A percentile compares a stretch with the other conserved stretches of the same genome.
phyloP scores from a whole-genome alignment of 768 basidiomycete genomes.

The Boletus reticulatus region DNA sequence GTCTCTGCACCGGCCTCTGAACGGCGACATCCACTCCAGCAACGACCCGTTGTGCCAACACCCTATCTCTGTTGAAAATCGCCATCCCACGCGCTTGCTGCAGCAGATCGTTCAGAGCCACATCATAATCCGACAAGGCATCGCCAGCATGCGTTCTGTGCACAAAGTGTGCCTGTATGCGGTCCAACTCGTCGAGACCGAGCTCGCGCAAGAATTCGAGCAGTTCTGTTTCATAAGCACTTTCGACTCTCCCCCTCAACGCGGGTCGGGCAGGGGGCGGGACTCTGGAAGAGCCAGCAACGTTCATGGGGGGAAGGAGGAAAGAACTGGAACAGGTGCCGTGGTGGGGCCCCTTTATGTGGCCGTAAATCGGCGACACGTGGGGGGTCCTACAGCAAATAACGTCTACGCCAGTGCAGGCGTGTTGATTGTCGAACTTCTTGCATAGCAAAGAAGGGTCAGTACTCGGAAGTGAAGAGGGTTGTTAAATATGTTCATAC shows the following conservation, averaged over 20 bases:
- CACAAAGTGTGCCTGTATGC: conserved; percentile 5
- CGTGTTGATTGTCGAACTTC: no score
- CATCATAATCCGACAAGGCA: conserved; percentile 20
- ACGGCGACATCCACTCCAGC: background rate
- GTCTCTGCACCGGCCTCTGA: no score
- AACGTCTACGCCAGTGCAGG: no score
- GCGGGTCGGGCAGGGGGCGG: background rate
- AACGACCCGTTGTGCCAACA: conserved; percentile 23
- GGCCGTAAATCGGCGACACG: no score
- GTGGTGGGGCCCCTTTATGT: no score
- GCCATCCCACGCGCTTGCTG: conserved; percentile 21
- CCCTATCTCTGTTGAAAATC: conserved; percentile 17
- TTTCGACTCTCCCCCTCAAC: conserved; percentile 7
- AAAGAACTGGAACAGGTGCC: no score
- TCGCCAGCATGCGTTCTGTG: conserved; percentile 1
- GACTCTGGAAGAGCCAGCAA: conserved; percentile 20
- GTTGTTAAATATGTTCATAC: no score
- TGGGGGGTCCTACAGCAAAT: no score
- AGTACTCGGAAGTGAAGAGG: no score
- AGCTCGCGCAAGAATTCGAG: conserved; percentile 19
- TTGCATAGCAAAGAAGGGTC: no score
- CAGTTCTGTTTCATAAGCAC: conserved; percentile 25
- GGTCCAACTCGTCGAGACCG: conserved; percentile 16
- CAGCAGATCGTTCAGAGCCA: conserved; percentile 23
- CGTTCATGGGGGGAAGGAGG: conserved; percentile 13